These are phyloP conservation scores for Hypoxylon sp. DNA, from an alignment of 2,329 filamentous ascomycete species.

Conservation along the genomic window DNA sequence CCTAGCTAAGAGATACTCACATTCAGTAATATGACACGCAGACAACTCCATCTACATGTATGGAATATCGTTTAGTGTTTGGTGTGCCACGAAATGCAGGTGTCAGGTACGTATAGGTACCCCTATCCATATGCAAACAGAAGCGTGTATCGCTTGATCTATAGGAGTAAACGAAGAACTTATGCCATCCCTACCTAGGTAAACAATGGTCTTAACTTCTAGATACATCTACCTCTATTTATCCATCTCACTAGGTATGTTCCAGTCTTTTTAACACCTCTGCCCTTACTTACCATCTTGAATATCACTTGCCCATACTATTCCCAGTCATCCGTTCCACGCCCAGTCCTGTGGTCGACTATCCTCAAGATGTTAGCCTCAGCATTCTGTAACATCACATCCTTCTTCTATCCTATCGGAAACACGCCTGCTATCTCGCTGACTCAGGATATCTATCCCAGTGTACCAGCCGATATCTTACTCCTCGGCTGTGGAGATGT, in stretches of 20 bases:
- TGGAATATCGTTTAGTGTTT: too few relatives aligned
- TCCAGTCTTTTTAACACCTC: too few relatives aligned
- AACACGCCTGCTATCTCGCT: not conserved
- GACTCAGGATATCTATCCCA: not conserved
- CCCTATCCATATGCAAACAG: too few relatives aligned
- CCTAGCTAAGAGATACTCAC: too few relatives aligned
- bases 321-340: not conserved
- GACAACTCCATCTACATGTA: too few relatives aligned
- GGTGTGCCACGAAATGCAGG: too few relatives aligned
- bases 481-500: constrained; percentile 69
- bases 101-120: too few relatives aligned
- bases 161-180: not conserved
- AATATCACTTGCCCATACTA: not conserved
- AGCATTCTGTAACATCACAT: not conserved
- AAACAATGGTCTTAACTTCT: too few relatives aligned
- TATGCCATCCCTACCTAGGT: too few relatives aligned
- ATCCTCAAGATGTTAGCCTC: not conserved
- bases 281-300: not conserved
- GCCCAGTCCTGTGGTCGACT: not conserved
- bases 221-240: too few relatives aligned
- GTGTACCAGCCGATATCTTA: constrained; percentile 55
- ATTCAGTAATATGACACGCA: too few relatives aligned
- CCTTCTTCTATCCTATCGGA: not conserved
- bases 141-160: not conserved
- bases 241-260: not conserved